Base-by-base conservation (phyloP, 495 filamentous ascomycete species). In the Patellaria atrata region DNA sequence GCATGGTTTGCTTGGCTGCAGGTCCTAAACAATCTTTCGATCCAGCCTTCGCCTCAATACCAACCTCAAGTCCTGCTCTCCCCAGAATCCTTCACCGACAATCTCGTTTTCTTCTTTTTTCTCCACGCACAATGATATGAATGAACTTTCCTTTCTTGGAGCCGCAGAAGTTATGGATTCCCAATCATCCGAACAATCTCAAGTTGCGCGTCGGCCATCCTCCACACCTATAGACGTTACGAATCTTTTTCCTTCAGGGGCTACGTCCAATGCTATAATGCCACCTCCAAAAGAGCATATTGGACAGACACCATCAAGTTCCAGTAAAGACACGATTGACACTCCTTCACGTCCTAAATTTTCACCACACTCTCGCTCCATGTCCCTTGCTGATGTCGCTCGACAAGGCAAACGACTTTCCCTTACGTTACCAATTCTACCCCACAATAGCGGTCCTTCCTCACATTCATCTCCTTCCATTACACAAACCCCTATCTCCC, bases 341-440 rank as follows among this genome's bases (percentile, higher is more conserved):
- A 22, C 33, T 4, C 33, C 33, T 22, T 9, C 32, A 24, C 24
- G 14, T 30, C 15, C 15, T 31, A 34, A 20, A 27, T 17, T 19
- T 21, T 13, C 25, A 35, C n/a, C 44, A 19, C 45, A 43, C 41
- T 5, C 38, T 30, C 47, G 47, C 22, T 48, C 48, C 35, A 43
- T 41, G 45, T 45, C 48, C n/a, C 23, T 37, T 15, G 31, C 38
- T 28, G 37, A 45, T 25, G 32, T 45, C 27, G 72, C 76, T 11
- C 67, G 73, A 34, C 70, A 71, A 53, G 61, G 71, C 30, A 82
- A 87, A 54, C 72, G 82, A 34, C 60, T 86, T 19, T 86, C 82
- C n/a, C 58, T 86, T 36, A 83, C 76, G 30, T 75, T 91, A 44
- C 83, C 79, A 25, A 75, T 87, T 37, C 58, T 51, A 31, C 43